Evolutionary conservation across 768 basidiomycete species (phyloP), one percentile per base, ranked within the genome.

Genomic region (Termitomyces bulborhizus): DNA sequence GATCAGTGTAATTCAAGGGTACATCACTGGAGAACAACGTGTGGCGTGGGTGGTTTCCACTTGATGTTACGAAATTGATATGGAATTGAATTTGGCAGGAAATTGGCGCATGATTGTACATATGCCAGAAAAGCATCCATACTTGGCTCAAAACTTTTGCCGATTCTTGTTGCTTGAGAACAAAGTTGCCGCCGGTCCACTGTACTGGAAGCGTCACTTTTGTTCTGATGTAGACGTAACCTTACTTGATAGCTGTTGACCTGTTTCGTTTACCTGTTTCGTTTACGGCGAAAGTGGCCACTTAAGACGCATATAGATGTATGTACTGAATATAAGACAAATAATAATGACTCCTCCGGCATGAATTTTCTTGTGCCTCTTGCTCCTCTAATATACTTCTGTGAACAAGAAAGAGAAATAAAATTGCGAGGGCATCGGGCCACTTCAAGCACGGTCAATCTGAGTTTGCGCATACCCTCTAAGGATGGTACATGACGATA

Each of bases 351-450:
- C 8, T 18, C 21, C 21, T 9, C 11, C 9, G 13, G 1, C 3
- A n/a, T 44, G 13, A n/a, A 1, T 1, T 32, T 9, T 7, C 31
- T 53, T 6, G 24, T 5, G 15, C 13, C 12, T 15, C 15, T 37
- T 1, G 4, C 6, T 37, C 13, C 16, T 37, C 15, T 37, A 37
- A 15, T 37, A 16, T 5, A 37, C 5, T 16, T 34, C 43, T 52
- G 18, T 13, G 36, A 21, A 34, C 15, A 40, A 39, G 39, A 29
- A 5, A 36, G 26, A 49, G 8, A 16, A 36, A 41, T 13, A 1
- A 34, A 16, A 21, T 7, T 39, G 46, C 62, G 57, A 58, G 53
- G 57, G 55, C 41, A 58, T 42, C 59, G 59, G 52, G 31, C 39
- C 13, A 51, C 40, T 48, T 52, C 36, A 16, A 51, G 26, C 21